These are phyloP conservation scores for Vicia faba DNA, from an alignment of 306 rosid species.

Conservation along the genomic window DNA sequence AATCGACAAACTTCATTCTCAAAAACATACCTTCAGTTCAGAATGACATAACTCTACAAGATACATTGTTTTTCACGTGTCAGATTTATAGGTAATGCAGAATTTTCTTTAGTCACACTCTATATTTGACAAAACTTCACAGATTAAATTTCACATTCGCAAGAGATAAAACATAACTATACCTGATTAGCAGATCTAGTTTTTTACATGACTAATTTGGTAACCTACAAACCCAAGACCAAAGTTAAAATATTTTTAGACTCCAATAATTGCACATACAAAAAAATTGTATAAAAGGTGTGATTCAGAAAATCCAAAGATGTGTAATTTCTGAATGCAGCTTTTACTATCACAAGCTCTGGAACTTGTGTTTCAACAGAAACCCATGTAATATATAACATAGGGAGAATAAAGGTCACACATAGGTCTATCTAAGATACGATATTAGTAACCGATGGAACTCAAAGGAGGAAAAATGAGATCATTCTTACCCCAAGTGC, in stretches of 20 bases:
- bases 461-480: neutral
- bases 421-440: constrained; percentile 1
- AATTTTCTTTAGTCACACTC: constrained; percentile 18
- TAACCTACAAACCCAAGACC: neutral
- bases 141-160: neutral
- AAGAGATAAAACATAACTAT: neutral
- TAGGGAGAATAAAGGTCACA: neutral
- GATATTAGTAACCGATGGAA: constrained; percentile 15
- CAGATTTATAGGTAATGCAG: neutral
- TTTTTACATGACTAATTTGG: constrained; percentile 13
- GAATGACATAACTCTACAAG: neutral
- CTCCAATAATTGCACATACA: constrained; percentile 11
- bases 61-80: neutral
- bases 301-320: no score
- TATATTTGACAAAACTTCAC: constrained; percentile 3
- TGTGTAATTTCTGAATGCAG: neutral
- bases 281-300: neutral
- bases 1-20: neutral
- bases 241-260: constrained; percentile 15
- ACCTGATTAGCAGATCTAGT: neutral
- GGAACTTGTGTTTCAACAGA: neutral
- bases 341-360: constrained; percentile 4
- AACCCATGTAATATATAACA: neutral
- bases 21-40: constrained; percentile 11
- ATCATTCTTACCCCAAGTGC: constrained; percentile 66